Evolutionary conservation across 768 basidiomycete species (phyloP).

Genomic region (Boletus rubropictus): DNA sequence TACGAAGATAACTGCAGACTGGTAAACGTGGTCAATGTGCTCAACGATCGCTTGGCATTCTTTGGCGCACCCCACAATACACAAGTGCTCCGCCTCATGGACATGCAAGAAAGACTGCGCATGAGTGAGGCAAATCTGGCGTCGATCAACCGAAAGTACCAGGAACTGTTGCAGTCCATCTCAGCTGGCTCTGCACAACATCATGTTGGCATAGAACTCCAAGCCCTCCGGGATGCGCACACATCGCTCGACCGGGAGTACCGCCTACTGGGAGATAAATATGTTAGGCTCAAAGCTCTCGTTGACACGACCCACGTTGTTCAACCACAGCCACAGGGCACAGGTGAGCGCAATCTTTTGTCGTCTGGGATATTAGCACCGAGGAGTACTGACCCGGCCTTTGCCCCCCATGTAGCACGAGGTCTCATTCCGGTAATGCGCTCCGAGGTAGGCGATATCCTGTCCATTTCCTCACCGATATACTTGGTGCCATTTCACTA

Average conservation of each 20-base stretch:
- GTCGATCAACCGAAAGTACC: slow-evolving; percentile 19
- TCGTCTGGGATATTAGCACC: background rate
- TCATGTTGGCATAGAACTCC: slow-evolving; percentile 18
- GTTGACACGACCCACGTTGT: background rate
- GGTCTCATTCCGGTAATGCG: slow-evolving; percentile 2
- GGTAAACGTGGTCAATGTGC: slow-evolving; percentile 23
- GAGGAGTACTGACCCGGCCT: background rate
- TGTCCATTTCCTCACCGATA: background rate
- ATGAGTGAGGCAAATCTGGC: slow-evolving; percentile 16
- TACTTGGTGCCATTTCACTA: background rate
- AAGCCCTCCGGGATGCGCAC: slow-evolving; percentile 14
- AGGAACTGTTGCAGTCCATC: slow-evolving; percentile 18
- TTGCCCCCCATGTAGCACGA: background rate
- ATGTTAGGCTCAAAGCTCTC: slow-evolving; percentile 11
- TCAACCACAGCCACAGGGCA: slow-evolving; percentile 9
- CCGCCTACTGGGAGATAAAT: slow-evolving; percentile 19
- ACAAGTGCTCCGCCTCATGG: slow-evolving; percentile 15
- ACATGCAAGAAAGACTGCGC: slow-evolving; percentile 26
- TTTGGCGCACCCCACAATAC: slow-evolving; percentile 12
- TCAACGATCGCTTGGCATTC: slow-evolving; percentile 28
- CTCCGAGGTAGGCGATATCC: slow-evolving; percentile 9
- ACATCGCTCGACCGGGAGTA: slow-evolving; percentile 20
- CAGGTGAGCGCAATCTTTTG: slow-evolving; percentile 2
- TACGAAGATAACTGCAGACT: slow-evolving; percentile 37
- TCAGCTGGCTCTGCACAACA: slow-evolving; percentile 14